phyloP scores from a whole-genome alignment of 805 yeast genomes.

The Ogataea methanolica region DNA sequence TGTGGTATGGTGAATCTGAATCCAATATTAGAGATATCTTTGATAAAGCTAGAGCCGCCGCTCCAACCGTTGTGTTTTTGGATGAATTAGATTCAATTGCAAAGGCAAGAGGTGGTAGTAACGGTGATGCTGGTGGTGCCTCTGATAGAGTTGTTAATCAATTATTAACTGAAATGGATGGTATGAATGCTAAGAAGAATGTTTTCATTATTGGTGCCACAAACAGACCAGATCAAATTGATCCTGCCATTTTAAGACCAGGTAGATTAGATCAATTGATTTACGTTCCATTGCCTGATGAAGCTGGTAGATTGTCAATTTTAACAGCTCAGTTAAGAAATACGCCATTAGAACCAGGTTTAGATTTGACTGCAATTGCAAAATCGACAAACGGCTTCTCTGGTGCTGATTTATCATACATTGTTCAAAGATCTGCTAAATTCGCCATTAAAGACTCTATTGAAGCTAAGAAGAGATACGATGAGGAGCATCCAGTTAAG shows the following conservation, averaged over 20 bases:
- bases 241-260: conserved; percentile 97
- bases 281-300: conserved; percentile 98
- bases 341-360: conserved; percentile 97
- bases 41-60: conserved; percentile 98
- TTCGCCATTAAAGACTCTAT: conserved; percentile 95
- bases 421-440: conserved; percentile 98
- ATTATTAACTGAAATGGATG: conserved; percentile 97
- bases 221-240: conserved; percentile 98
- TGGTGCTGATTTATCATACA: conserved; percentile 97
- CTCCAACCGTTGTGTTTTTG: conserved; percentile 97
- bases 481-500: conserved; percentile 50
- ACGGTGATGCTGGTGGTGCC: conserved; percentile 96
- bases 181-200: conserved; percentile 99
- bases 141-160: conserved; percentile 95
- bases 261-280: conserved; percentile 98
- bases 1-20: conserved; percentile 99
- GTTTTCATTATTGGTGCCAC: conserved; percentile 99
- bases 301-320: conserved; percentile 87
- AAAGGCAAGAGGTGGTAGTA: conserved; percentile 89
- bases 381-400: conserved; percentile 96
- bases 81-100: conserved; percentile 99
- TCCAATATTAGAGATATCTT: conserved; percentile 96
- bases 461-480: conserved; percentile 63
- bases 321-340: conserved; percentile 95
- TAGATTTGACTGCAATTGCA: conserved; percentile 83